Conservation (phyloP, 2,329 filamentous ascomycete genomes). For the Sporothrix schenckii region DNA sequence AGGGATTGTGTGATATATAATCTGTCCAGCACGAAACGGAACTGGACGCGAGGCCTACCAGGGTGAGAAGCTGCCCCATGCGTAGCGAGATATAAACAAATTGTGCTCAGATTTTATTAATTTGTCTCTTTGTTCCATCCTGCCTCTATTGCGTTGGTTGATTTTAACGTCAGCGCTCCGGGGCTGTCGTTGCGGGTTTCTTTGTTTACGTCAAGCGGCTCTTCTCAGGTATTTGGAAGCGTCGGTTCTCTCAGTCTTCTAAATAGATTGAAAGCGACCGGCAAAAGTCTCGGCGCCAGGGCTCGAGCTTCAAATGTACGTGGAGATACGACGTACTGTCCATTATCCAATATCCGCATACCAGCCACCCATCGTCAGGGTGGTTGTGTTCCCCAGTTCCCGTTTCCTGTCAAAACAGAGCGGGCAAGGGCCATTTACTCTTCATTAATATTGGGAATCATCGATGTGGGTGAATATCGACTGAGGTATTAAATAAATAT, state of each 20-base stretch:
- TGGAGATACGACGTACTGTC: not conserved
- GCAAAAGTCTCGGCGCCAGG: slow-evolving; percentile 18
- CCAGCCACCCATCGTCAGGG: not conserved
- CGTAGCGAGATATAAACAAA: not conserved
- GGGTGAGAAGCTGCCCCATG: not conserved
- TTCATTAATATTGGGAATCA: slow-evolving; percentile 17
- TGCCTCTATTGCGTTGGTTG: not conserved
- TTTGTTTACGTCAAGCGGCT: not conserved
- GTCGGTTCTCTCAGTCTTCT: not conserved
- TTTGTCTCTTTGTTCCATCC: not conserved
- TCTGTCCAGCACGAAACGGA: not conserved
- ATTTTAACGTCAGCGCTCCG: slow-evolving; percentile 6
- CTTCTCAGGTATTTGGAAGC: slow-evolving; percentile 12
- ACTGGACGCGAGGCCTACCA: not conserved
- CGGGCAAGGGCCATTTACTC: not conserved
- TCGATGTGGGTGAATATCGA: not conserved
- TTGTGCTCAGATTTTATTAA: not conserved
- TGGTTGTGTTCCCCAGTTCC: slow-evolving; percentile 11
- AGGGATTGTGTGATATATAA: not conserved
- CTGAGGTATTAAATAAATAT: not conserved
- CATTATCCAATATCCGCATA: not conserved
- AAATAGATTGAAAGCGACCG: slow-evolving; percentile 4
- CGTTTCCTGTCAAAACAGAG: not conserved
- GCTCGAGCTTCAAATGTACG: slow-evolving; percentile 8
- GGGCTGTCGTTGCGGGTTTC: not conserved